Percentiles rank a stretch among this genome's conserved stretches.
Conservation (phyloP, 768 basidiomycete genomes). For the Naganishia kalamii region DNA sequence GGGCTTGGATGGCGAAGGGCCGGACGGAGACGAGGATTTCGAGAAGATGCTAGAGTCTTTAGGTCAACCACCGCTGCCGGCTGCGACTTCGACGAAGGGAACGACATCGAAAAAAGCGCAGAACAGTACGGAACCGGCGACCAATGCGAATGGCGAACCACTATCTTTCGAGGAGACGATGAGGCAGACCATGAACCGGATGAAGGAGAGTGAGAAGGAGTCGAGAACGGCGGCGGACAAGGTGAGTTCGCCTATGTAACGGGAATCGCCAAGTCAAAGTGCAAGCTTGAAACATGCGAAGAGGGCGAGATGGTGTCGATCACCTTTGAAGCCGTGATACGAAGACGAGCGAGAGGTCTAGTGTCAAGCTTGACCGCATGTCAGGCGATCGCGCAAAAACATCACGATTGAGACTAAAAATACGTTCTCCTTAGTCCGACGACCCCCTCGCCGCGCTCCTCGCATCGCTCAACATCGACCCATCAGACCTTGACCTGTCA, state of each 20-base stretch:
- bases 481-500: slow-evolving; percentile 23
- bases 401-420: no score
- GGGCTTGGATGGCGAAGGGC: not conserved
- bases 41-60: not conserved
- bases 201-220: slow-evolving; percentile 18
- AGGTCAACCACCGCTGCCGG: not conserved
- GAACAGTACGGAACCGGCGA: not conserved
- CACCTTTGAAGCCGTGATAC: no score
- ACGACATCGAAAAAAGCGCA: not conserved
- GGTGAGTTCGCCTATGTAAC: not conserved
- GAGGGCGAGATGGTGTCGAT: no score
- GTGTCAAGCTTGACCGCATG: no score
- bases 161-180: slow-evolving; percentile 28
- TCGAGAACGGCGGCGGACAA: not conserved
- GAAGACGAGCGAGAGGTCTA: no score
- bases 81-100: not conserved
- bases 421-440: slow-evolving; percentile 6
- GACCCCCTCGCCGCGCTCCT: slow-evolving; percentile 29
- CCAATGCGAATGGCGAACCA: not conserved
- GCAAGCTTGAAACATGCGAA: no score
- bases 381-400: no score
- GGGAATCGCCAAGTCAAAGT: no score
- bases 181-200: slow-evolving; percentile 28
- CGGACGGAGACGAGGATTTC: not conserved
- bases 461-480: slow-evolving; percentile 29